Percentiles rank a stretch among this genome's conserved stretches.
phyloP scores from a whole-genome alignment of 1,284 basidiomycete species.

The Somion occarium region DNA sequence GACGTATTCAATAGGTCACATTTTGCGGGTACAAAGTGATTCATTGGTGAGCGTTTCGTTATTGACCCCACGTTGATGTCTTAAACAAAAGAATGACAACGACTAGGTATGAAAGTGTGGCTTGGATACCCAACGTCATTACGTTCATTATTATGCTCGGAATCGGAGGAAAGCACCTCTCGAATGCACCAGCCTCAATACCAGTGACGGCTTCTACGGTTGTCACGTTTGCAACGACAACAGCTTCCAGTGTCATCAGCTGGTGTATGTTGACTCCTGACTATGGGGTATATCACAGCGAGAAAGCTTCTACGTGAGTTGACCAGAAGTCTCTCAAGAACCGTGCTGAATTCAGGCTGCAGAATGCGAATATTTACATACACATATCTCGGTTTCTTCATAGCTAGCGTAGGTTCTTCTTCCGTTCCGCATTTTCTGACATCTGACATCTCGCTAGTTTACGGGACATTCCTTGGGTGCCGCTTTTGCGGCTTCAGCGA shows the following conservation, averaged over 20 bases:
- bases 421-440: neutral
- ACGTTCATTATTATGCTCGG: constrained; percentile 65
- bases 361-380: constrained; percentile 54
- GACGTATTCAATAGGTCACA: constrained; percentile 33
- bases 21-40: constrained; percentile 64
- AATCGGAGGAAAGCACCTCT: constrained; percentile 47
- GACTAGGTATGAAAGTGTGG: constrained; percentile 47
- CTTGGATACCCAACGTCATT: constrained; percentile 67
- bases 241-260: constrained; percentile 44
- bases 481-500: constrained; percentile 55
- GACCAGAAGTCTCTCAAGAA: neutral
- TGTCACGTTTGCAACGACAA: constrained; percentile 26
- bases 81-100: neutral
- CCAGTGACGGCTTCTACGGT: constrained; percentile 18
- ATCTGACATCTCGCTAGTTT: constrained; percentile 31
- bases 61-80: neutral
- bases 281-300: constrained; percentile 54
- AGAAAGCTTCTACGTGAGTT: constrained; percentile 41
- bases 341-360: constrained; percentile 4
- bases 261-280: constrained; percentile 58
- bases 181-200: constrained; percentile 23
- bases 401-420: constrained; percentile 41
- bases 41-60: constrained; percentile 36
- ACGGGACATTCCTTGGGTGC: constrained; percentile 62
- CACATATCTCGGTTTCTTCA: constrained; percentile 62